A percentile compares a stretch with the other conserved stretches of the same genome.
Conservation (phyloP, 2,329 filamentous ascomycete genomes). For the Bertia moriformis region DNA sequence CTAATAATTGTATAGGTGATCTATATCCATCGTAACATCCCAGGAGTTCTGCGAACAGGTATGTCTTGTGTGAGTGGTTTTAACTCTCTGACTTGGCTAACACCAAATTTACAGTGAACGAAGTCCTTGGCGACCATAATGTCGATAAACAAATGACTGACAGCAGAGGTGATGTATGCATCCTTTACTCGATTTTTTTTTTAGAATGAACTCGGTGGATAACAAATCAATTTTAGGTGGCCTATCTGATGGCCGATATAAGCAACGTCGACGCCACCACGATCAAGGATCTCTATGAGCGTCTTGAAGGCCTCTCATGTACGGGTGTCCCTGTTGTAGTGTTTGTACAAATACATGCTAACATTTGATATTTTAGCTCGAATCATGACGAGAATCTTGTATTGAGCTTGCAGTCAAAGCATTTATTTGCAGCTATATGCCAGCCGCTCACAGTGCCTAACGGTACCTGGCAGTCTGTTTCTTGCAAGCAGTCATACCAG, state of each 20-base stretch:
- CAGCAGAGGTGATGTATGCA: slow-evolving; percentile 68
- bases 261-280: slow-evolving; percentile 69
- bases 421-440: too few species aligned
- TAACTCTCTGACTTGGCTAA: slow-evolving; percentile 4
- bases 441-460: too few species aligned
- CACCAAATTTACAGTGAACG: slow-evolving; percentile 52
- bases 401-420: neutral
- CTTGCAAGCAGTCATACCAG: too few species aligned
- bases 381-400: slow-evolving; percentile 1
- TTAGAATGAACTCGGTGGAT: slow-evolving; percentile 4
- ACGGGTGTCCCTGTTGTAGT: slow-evolving; percentile 28
- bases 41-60: slow-evolving; percentile 80
- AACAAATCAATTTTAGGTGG: slow-evolving; percentile 34
- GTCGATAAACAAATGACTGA: slow-evolving; percentile 98
- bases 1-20: slow-evolving; percentile 41
- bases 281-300: slow-evolving; percentile 74
- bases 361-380: neutral
- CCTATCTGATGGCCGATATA: slow-evolving; percentile 96
- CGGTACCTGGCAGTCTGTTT: too few species aligned
- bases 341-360: too few species aligned
- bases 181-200: neutral
- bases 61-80: slow-evolving; percentile 9
- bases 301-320: slow-evolving; percentile 69
- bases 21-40: slow-evolving; percentile 93
- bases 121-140: slow-evolving; percentile 86